Evolutionary conservation across 257 asterid genomes (phyloP), one percentile per base, ranked within the genome.

Genomic region (Buddleja alternifolia): DNA sequence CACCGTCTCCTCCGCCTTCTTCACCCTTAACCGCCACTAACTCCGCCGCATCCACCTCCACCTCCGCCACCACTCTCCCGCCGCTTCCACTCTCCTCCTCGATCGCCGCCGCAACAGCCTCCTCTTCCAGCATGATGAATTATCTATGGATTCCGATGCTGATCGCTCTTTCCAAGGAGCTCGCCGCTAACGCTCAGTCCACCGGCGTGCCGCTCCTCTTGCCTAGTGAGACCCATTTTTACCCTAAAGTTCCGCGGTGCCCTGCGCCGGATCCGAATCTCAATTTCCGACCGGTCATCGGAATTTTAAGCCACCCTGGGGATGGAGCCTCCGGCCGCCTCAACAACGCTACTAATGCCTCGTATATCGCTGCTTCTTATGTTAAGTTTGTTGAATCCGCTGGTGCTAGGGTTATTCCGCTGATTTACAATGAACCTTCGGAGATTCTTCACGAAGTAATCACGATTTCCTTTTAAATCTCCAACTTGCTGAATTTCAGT

Each of bases 381-480:
- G 97, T 90, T 21, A 93, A 90, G 82, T 90, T 93, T 67, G 93
- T 81, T 8, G 98, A 93, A 66, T 82, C 97, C 3, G 96, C 90
- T 19, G 98, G 96, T 2, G 97, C 98, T 54, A 85, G 98, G 75
- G 98, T 86, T 72, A 81, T 93, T 77, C 98, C 98, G 20, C 90
- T 93, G 40, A 79, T 93, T 41, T 90, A 73, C 52, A 87, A 93
- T 48, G 98, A 93, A 67, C 95, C 96, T 6, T 12, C 54, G 14
- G 81, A 88, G 67, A 56, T 80, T 83, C 88, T 93, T 9, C 7
- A 77, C 46, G 47, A 82, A 55, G 97, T 88, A 67, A 67, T 40
- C 58, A n/a, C 34, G 57, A 1, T 8, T 24, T 54, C 17, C 21
- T 44, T 51, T 25, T 45, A 37, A 54, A 5, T 56, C 55, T 55